These are phyloP conservation scores for Ettlia oleoabundans DNA, from an alignment of 139 green algal species.

Conservation along the genomic window DNA sequence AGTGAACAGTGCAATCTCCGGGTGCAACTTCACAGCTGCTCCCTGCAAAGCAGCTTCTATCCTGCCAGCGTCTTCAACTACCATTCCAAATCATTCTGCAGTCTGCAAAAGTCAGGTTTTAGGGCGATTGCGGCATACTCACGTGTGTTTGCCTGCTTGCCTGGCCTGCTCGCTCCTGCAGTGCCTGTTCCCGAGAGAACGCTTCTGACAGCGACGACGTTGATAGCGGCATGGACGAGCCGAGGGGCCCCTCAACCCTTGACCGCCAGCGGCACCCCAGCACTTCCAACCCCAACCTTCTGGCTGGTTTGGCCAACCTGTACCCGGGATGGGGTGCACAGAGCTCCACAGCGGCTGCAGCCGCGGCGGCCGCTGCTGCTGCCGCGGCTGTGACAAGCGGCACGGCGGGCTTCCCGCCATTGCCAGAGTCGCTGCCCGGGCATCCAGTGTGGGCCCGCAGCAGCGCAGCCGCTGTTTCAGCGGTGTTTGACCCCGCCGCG, in stretches of 20 bases:
- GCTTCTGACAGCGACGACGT: neutral
- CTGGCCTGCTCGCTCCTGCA: no score
- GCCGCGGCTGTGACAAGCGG: neutral
- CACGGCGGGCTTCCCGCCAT: neutral
- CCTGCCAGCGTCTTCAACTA: no score
- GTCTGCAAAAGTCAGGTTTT: no score
- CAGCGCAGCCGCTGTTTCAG: neutral
- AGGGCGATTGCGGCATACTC: no score
- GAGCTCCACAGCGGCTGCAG: conserved; percentile 3
- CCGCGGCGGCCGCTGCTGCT: neutral
- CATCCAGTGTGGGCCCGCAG: neutral
- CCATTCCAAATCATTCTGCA: no score
- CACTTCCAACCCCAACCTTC: conserved; percentile 3
- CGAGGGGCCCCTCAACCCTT: conserved; percentile 15
- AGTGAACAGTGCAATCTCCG: no score
- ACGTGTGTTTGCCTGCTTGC: no score
- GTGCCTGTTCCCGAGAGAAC: conserved; percentile 50
- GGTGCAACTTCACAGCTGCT: neutral
- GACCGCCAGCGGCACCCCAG: neutral
- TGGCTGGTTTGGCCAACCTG: conserved; percentile 3
- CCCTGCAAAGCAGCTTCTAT: no score
- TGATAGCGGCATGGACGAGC: conserved; percentile 19
- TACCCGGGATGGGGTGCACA: neutral
- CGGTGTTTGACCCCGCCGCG: neutral
- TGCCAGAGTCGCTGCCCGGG: neutral